Conservation (phyloP, 1,139 yeast species). For the Blastobotrys indianensis region DNA sequence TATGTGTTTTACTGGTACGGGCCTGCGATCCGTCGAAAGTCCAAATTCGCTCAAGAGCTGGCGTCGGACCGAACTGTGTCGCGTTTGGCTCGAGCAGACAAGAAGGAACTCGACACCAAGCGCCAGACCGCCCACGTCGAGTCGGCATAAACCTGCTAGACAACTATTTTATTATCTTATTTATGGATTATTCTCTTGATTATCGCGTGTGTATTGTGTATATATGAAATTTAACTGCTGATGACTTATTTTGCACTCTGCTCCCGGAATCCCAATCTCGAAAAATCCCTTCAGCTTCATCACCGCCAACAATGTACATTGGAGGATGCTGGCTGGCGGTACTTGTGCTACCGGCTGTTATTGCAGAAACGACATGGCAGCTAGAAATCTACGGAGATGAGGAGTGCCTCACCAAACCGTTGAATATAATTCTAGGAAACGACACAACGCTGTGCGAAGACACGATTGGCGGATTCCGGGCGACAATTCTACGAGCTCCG, state of each 20-base stretch:
- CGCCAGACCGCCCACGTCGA: background rate
- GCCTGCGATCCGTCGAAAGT: conserved; percentile 44
- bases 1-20: conserved; percentile 45
- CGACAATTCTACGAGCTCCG: background rate
- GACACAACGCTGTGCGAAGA: conserved; percentile 3
- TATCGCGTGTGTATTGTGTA: background rate
- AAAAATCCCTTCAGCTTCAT: background rate
- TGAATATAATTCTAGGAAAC: conserved; percentile 1
- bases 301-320: background rate
- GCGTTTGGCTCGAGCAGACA: background rate
- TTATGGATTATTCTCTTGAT: background rate
- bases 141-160: too few species aligned
- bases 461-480: background rate
- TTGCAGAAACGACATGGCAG: conserved; percentile 2
- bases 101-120: background rate
- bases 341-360: background rate
- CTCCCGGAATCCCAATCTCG: too few species aligned
- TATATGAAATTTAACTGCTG: background rate
- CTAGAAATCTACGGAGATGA: conserved; percentile 3
- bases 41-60: conserved; percentile 32
- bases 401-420: background rate
- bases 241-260: background rate
- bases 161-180: too few species aligned
- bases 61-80: conserved; percentile 8
- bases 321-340: background rate